These are phyloP conservation scores for Aspergillus sp. DNA, from an alignment of 2,329 filamentous ascomycete genomes.

Conservation along the genomic window DNA sequence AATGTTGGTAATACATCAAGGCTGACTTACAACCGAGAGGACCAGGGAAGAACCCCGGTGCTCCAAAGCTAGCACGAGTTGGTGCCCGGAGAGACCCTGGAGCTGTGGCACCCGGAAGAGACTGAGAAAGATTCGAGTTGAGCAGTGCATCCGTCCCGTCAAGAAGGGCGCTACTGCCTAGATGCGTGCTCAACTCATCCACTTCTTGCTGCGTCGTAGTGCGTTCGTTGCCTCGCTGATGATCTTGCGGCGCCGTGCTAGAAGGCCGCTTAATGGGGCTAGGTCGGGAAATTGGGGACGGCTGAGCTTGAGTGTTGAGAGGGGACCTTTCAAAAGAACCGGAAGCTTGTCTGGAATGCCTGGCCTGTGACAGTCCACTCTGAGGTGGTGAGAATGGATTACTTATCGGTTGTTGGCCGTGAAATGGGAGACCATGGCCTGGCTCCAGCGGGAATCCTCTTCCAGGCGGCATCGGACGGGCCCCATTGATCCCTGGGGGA, in stretches of 20 bases:
- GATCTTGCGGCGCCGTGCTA: constrained; percentile 54
- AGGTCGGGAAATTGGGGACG: constrained; percentile 71
- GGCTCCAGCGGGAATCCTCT: constrained; percentile 47
- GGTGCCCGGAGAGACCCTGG: constrained; percentile 41
- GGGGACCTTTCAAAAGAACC: constrained; percentile 50
- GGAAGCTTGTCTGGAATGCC: constrained; percentile 69
- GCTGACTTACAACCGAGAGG: constrained; percentile 32
- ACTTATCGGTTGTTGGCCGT: constrained; percentile 36
- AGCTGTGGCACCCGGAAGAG: constrained; percentile 45
- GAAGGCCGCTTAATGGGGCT: constrained; percentile 81
- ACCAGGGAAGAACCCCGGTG: constrained; percentile 36
- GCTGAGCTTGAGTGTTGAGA: constrained; percentile 52
- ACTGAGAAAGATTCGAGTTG: constrained; percentile 38
- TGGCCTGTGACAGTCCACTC: constrained; percentile 38
- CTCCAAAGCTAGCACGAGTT: constrained; percentile 35
- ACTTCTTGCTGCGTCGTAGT: constrained; percentile 47
- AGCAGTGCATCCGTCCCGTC: constrained; percentile 64
- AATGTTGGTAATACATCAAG: neutral
- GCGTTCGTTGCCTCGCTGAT: constrained; percentile 33
- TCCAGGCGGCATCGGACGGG: constrained; percentile 52
- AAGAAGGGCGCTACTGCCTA: constrained; percentile 84
- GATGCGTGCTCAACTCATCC: constrained; percentile 65
- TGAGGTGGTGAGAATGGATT: constrained; percentile 27
- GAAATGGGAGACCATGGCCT: constrained; percentile 35
- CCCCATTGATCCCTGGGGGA: constrained; percentile 53